These are phyloP conservation scores for Chalciporus sphaerocephalus DNA, from an alignment of 768 basidiomycete genomes.

Conservation along the genomic window DNA sequence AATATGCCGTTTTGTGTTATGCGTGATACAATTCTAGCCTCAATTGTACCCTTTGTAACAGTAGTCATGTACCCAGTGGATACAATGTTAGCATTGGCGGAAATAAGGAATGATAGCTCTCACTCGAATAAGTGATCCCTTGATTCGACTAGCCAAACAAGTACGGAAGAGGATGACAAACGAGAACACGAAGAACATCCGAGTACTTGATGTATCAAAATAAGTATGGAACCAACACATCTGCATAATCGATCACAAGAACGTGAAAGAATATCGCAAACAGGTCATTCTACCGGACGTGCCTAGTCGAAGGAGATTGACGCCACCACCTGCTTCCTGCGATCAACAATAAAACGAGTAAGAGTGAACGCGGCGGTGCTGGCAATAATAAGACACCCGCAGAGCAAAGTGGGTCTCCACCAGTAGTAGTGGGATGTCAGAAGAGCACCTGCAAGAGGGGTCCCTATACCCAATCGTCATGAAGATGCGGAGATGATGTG, in stretches of 20 bases:
- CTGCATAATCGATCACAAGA: neutral
- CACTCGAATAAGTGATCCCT: neutral
- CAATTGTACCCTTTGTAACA: slow-evolving; percentile 10
- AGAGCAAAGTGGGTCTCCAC: slow-evolving; percentile 53
- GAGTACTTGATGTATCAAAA: too few species aligned
- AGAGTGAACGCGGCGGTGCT: slow-evolving; percentile 14
- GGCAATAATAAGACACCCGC: slow-evolving; percentile 32
- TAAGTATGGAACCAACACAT: too few species aligned
- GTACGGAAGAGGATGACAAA: neutral
- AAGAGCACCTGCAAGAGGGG: slow-evolving; percentile 55
- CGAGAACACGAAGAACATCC: neutral
- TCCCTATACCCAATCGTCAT: slow-evolving; percentile 35
- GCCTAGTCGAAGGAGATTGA: neutral
- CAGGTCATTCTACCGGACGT: neutral
- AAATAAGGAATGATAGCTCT: neutral
- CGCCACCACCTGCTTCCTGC: neutral
- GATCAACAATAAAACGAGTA: slow-evolving; percentile 8
- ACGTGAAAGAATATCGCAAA: neutral
- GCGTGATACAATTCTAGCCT: slow-evolving; percentile 10
- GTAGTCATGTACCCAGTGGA: slow-evolving; percentile 1
- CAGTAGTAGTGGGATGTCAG: slow-evolving; percentile 47
- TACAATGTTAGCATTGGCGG: neutral
- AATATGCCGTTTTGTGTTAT: slow-evolving; percentile 43
- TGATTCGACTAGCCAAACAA: neutral
- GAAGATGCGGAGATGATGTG: slow-evolving; percentile 7